Evolutionary conservation across 1,139 yeast species (phyloP), one percentile per base, ranked within the genome.

Genomic region (Blastobotrys ciferrii): DNA sequence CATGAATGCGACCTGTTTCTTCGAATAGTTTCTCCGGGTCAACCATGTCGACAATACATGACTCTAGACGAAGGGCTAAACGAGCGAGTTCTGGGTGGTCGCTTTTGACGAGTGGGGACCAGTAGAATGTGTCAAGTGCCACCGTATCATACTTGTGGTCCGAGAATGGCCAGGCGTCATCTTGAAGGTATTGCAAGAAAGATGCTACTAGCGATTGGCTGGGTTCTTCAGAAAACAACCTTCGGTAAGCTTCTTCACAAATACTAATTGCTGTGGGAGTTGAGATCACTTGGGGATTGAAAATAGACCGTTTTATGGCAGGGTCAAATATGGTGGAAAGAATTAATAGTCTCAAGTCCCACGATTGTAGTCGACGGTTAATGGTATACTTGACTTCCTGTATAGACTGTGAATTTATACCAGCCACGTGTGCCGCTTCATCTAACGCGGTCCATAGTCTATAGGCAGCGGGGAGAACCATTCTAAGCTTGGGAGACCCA

Each of bases 251-350:
- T 4, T 35, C 41, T 11, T 41, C 46, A 23, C 40, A 46, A 15
- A 28, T 20, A 15, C 20, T 12, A 15, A 35, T 40, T 1, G 32
- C 17, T 23, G 42, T 13, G n/a, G 18, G 17, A 18, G 41, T 28
- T 9, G 45, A 30, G 12, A 42, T 15, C 15, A 46, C 37, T 2
- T 30, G n/a, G 2, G 42, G 31, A 9, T 41, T 35, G 42, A 50
- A 50, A 2, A 50, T 18, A 2, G 45, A 25, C 14, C 45, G 41
- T 30, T 35, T 37, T 32, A 42, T 19, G 12, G 14, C 18, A 5
- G 50, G 50, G 20, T 50, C 53, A 14, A 50, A 39, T 6, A 46
- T 39, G 1, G 47, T 45, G 3, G 50, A 43, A 25, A 47, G 39
- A 19, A 50, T 31, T 13, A 50, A 43, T 41, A 46, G 38, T 3